Percentiles rank a stretch among this genome's conserved stretches.
Conservation (phyloP, 345 rosid species). For the Moricandia arvensis region DNA sequence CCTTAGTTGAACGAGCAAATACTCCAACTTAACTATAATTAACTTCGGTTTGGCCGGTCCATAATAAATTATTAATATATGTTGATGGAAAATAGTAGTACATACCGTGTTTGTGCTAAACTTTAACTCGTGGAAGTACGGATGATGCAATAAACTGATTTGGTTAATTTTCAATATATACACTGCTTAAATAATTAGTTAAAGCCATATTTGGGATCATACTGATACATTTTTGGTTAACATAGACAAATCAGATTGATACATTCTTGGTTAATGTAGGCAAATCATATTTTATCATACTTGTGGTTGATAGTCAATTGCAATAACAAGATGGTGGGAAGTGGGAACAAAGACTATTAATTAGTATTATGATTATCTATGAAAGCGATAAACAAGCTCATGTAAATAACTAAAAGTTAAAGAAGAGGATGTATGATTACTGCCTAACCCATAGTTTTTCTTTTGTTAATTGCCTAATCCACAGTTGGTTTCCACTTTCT, state of each 20-base stretch:
- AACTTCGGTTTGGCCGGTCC: constrained; percentile 29
- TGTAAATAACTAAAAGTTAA: constrained; percentile 7
- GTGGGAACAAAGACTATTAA: constrained; percentile 20
- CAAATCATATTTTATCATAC: background rate
- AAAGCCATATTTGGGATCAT: background rate
- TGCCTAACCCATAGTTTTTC: constrained; percentile 24
- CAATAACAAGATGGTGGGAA: constrained; percentile 20
- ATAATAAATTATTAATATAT: background rate
- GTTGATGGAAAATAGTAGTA: background rate
- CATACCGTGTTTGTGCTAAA: constrained; percentile 1
- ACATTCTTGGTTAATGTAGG: background rate
- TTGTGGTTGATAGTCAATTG: constrained; percentile 21
- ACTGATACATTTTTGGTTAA: constrained; percentile 3
- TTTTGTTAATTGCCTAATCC: constrained; percentile 18
- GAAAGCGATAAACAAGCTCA: constrained; percentile 10
- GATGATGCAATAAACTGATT: background rate
- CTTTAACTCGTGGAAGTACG: background rate
- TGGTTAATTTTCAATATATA: constrained; percentile 1
- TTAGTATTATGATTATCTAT: constrained; percentile 8
- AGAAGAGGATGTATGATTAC: constrained; percentile 24
- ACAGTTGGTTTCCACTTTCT: constrained; percentile 26
- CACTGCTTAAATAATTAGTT: background rate
- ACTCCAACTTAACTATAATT: constrained; percentile 21
- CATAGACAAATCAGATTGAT: background rate
- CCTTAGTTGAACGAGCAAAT: constrained; percentile 31